These are phyloP conservation scores for Amylocarpus encephaloides DNA, from an alignment of 2,329 filamentous ascomycete species.

Conservation along the genomic window DNA sequence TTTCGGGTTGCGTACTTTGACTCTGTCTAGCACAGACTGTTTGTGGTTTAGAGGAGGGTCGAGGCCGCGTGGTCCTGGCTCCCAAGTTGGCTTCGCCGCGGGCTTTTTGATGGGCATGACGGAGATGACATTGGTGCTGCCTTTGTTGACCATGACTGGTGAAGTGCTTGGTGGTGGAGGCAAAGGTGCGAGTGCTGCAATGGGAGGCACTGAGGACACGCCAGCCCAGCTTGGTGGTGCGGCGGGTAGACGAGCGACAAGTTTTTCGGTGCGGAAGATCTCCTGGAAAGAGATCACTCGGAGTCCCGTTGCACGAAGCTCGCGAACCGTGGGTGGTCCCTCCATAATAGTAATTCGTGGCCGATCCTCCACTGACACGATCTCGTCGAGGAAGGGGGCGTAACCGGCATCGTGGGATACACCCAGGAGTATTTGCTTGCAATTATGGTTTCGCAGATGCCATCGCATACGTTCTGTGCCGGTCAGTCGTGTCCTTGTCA, in stretches of 20 bases:
- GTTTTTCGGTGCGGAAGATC: conserved; percentile 50
- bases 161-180: conserved; percentile 18
- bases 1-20: conserved; percentile 51
- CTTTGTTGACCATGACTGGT: conserved; percentile 18
- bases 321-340: conserved; percentile 44
- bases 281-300: conserved; percentile 41
- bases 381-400: conserved; percentile 51
- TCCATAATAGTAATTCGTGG: conserved; percentile 48
- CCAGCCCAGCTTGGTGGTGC: conserved; percentile 28
- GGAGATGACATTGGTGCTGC: conserved; percentile 1
- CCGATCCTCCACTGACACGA: conserved; percentile 40
- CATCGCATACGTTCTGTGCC: conserved; percentile 38
- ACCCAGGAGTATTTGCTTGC: conserved; percentile 55
- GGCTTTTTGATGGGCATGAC: conserved; percentile 10
- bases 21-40: conserved; percentile 41
- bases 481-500: conserved; percentile 11
- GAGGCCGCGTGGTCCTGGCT: conserved; percentile 47
- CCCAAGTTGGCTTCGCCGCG: conserved; percentile 36
- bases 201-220: conserved; percentile 6
- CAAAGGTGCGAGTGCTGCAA: conserved; percentile 13
- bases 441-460: conserved; percentile 55
- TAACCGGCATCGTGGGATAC: conserved; percentile 57
- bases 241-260: conserved; percentile 31
- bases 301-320: conserved; percentile 42
- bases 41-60: conserved; percentile 46